Conservation (phyloP, 2,329 filamentous ascomycete species). For the Trichoderma pleuroti region DNA sequence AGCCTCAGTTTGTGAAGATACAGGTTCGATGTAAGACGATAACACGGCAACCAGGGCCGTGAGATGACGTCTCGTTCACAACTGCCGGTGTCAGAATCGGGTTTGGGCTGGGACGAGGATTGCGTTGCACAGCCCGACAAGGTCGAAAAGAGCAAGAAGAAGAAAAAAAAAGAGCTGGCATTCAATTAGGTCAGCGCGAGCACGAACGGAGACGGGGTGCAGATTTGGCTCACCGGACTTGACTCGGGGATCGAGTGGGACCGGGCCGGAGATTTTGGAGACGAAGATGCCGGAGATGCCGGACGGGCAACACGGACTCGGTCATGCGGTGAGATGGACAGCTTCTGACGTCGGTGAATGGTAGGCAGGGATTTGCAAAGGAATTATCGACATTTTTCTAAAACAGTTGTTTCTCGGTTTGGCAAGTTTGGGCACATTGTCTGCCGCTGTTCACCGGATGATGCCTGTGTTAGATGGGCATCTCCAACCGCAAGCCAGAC, state of each 20-base stretch:
- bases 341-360: neutral
- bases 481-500: neutral
- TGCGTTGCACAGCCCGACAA: neutral
- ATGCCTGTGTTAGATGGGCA: neutral
- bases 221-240: neutral
- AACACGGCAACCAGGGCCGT: neutral
- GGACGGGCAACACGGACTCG: neutral
- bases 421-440: neutral
- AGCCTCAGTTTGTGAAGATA: neutral
- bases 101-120: neutral
- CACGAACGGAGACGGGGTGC: neutral
- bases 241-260: conserved; percentile 5
- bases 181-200: neutral
- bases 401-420: neutral
- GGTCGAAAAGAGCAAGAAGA: neutral
- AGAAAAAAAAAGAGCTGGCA: neutral
- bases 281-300: neutral
- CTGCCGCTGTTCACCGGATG: neutral
- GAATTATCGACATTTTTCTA: neutral
- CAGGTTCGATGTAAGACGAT: neutral
- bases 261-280: neutral
- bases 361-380: neutral
- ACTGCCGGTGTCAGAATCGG: neutral
- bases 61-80: neutral
- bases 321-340: neutral